These are phyloP conservation scores for Aquilaria yunnanensis DNA, from an alignment of 345 rosid species.

Conservation along the genomic window DNA sequence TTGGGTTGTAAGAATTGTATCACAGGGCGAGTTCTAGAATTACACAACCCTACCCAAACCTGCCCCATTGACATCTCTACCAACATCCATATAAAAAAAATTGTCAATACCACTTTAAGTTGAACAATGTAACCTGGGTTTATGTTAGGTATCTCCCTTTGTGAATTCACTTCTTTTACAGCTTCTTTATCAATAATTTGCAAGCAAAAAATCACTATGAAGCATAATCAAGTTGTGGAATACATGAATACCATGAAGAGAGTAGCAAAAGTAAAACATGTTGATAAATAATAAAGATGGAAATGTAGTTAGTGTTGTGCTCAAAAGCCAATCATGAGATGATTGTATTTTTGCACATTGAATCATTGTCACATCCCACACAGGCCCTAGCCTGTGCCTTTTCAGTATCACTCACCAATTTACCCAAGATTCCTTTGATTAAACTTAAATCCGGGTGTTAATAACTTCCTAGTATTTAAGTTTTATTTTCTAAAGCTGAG, in stretches of 20 bases:
- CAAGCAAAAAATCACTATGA: constrained; percentile 6
- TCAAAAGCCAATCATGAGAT: too few species aligned
- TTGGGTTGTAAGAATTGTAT: too few species aligned
- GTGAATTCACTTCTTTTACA: constrained; percentile 56
- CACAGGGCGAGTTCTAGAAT: too few species aligned
- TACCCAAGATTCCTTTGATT: too few species aligned
- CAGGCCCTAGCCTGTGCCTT: too few species aligned
- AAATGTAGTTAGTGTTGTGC: neutral
- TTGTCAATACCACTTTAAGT: constrained; percentile 66
- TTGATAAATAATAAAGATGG: neutral
- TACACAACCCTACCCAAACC: too few species aligned
- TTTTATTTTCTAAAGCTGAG: too few species aligned
- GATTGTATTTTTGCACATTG: too few species aligned
- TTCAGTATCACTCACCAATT: too few species aligned
- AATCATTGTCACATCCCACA: too few species aligned
- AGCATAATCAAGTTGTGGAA: neutral
- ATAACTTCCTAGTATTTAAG: too few species aligned
- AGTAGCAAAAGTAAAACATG: neutral
- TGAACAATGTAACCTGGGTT: constrained; percentile 83
- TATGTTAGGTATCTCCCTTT: constrained; percentile 82
- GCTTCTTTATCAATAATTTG: constrained; percentile 90
- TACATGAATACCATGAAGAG: neutral
- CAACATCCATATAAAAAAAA: neutral
- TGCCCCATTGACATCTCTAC: neutral
- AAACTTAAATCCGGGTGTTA: too few species aligned